A percentile compares a stretch with the other conserved stretches of the same genome.
phyloP scores from a whole-genome alignment of 805 yeast genomes.

The Cyberlindnera americana region DNA sequence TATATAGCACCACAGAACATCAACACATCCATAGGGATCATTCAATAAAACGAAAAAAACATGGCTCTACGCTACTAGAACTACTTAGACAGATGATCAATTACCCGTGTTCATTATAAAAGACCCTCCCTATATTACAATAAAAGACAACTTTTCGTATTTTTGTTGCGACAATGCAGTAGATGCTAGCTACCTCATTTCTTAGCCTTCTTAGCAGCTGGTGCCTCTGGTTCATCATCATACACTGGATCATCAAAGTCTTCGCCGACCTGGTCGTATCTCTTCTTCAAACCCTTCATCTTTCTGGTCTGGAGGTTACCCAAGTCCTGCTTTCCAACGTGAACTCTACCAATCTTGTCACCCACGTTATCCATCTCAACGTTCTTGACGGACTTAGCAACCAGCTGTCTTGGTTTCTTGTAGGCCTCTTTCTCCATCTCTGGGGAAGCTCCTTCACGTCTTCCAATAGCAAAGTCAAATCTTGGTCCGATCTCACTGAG shows the following conservation, averaged over 20 bases:
- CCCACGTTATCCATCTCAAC: constrained; percentile 86
- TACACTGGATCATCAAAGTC: constrained; percentile 49
- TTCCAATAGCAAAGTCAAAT: constrained; percentile 86
- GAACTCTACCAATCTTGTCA: constrained; percentile 94
- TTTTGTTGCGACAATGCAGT: not conserved
- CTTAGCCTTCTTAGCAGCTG: constrained; percentile 31
- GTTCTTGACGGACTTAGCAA: constrained; percentile 82
- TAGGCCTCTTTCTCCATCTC: constrained; percentile 90
- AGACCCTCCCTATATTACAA: constrained; percentile 5
- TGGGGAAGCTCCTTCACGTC: constrained; percentile 76
- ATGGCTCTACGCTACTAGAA: too few relatives aligned
- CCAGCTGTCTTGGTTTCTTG: constrained; percentile 76
- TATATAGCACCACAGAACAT: too few relatives aligned
- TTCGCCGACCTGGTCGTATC: constrained; percentile 66
- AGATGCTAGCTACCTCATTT: constrained; percentile 5
- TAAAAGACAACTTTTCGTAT: not conserved
- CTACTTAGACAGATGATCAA: not conserved
- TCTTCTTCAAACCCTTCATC: constrained; percentile 94
- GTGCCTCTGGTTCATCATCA: constrained; percentile 37
- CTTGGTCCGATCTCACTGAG: constrained; percentile 95
- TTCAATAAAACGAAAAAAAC: too few relatives aligned
- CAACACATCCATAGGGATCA: too few relatives aligned
- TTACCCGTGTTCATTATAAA: constrained; percentile 3
- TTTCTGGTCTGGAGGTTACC: constrained; percentile 90
- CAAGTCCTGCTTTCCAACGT: constrained; percentile 93